A percentile compares a stretch with the other conserved stretches of the same genome.
Evolutionary conservation across 1,284 basidiomycete species (phyloP).

Genomic region (Dichomitus squalens): DNA sequence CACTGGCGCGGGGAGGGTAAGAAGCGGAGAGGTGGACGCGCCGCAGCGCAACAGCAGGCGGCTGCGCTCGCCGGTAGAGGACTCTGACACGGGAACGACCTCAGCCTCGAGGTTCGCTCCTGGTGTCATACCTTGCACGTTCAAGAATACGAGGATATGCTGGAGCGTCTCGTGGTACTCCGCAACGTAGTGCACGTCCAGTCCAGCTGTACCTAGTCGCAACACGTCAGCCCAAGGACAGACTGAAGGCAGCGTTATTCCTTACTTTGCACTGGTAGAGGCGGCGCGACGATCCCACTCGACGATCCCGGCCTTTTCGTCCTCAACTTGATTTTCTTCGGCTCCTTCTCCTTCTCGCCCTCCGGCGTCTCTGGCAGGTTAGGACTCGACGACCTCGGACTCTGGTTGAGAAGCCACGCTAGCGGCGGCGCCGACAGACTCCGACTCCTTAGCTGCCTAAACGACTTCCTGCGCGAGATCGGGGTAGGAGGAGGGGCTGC

Average conservation of each 20-base stretch:
- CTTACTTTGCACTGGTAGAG: conserved; percentile 26
- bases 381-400: conserved; percentile 28
- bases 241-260: too few species aligned
- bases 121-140: conserved; percentile 46
- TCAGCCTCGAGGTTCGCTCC: conserved; percentile 62
- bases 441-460: conserved; percentile 47
- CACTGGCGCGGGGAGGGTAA: conserved; percentile 69
- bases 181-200: conserved; percentile 74
- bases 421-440: conserved; percentile 75
- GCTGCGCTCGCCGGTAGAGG: conserved; percentile 40
- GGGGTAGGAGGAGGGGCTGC: conserved; percentile 28
- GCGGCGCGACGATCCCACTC: conserved; percentile 22
- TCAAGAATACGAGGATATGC: conserved; percentile 72
- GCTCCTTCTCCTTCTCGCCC: conserved; percentile 19
- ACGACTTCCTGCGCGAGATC: conserved; percentile 27
- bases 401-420: conserved; percentile 56
- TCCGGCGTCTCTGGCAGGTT: conserved; percentile 13
- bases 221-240: not conserved
- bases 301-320: conserved; percentile 33
- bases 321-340: conserved; percentile 15
- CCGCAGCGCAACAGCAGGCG: conserved; percentile 62
- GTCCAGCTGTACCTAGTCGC: conserved; percentile 16
- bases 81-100: conserved; percentile 50
- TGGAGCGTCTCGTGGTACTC: conserved; percentile 85
- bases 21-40: conserved; percentile 53